Base-by-base conservation (phyloP, 163 green algal genomes). In the Scenedesmus sp. region DNA sequence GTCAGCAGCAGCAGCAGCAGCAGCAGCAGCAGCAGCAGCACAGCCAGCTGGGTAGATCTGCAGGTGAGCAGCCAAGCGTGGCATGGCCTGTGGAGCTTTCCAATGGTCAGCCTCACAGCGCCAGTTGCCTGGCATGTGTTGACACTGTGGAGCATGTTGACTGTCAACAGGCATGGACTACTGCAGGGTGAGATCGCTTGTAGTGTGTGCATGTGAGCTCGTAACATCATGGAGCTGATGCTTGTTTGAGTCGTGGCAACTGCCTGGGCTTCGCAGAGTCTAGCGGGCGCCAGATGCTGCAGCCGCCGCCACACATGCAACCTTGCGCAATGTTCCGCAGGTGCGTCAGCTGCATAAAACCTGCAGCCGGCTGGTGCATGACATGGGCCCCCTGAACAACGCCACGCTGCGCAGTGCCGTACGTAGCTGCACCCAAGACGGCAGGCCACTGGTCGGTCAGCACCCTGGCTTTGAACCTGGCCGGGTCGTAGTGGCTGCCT, bases 381-480 rank as follows among this genome's bases (percentile, higher is more conserved):
- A 78, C 33, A 33, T 73, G 18, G 72, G 72, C 15, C 85, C 72
- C 20, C 70, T 84, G 4, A 4, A 51, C 2, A 56, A 26, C 44
- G 33, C 46, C 26, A 65, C 7, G 16, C 4, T 73, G n/a, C 22
- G 15, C 15, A 90, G 72, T 49, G 40, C 43, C 12, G 10, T 90
- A 0, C 33, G 70, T 49, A 84, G 72, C 85, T 61, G 33, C 33
- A 51, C 43, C 42, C 33, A 78, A 42, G 88, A 92, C 61, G 88
- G 88, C 81, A 37, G 70, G 16, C 88, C 88, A 20, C 2, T 88
- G 15, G 24, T 92, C 0, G 89, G 89, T 3, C 61, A 35, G 18
- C 89, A 92, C 24, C 89, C 89, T 7, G 83, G 42, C 30, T 92
- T 87, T 61, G 89, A 92, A 22, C 33, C n/a, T 18, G 89, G 89